phyloP scores from a whole-genome alignment of 2,329 filamentous ascomycete genomes.

The Aphanocladium album region DNA sequence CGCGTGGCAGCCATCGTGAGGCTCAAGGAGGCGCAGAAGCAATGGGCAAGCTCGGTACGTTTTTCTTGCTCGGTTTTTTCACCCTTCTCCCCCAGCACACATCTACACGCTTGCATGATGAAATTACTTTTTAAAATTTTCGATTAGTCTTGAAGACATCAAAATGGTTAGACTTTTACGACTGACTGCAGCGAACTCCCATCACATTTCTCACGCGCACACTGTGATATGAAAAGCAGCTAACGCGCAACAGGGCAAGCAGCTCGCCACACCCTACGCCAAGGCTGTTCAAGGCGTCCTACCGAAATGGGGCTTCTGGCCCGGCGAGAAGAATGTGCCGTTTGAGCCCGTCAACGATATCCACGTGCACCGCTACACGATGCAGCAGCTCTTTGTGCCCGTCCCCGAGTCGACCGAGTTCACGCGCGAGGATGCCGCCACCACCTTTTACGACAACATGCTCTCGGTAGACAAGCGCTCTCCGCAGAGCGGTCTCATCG shows the following conservation, averaged over 20 bases:
- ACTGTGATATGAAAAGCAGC: slow-evolving; percentile 12
- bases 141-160: slow-evolving; percentile 99
- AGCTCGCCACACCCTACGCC: slow-evolving; percentile 70
- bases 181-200: slow-evolving; percentile 18
- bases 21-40: slow-evolving; percentile 79
- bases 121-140: slow-evolving; percentile 62
- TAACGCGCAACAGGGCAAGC: slow-evolving; percentile 60
- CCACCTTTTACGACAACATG: slow-evolving; percentile 56
- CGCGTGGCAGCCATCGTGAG: slow-evolving; percentile 81
- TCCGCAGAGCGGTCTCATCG: slow-evolving; percentile 57
- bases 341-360: slow-evolving; percentile 63
- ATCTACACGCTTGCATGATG: slow-evolving; percentile 41
- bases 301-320: slow-evolving; percentile 59
- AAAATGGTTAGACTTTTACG: slow-evolving; percentile 71
- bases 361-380: slow-evolving; percentile 55
- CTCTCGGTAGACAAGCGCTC: slow-evolving; percentile 57
- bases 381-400: slow-evolving; percentile 61
- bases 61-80: slow-evolving; percentile 4
- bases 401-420: slow-evolving; percentile 59
- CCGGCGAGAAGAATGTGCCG: slow-evolving; percentile 37
- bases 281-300: slow-evolving; percentile 75
- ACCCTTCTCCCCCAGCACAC: slow-evolving; percentile 12
- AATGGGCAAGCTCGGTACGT: slow-evolving; percentile 71
- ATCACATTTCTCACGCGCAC: background rate
- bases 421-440: slow-evolving; percentile 60